phyloP scores from a whole-genome alignment of 495 filamentous ascomycete species.

The Penicillium waksmanii region DNA sequence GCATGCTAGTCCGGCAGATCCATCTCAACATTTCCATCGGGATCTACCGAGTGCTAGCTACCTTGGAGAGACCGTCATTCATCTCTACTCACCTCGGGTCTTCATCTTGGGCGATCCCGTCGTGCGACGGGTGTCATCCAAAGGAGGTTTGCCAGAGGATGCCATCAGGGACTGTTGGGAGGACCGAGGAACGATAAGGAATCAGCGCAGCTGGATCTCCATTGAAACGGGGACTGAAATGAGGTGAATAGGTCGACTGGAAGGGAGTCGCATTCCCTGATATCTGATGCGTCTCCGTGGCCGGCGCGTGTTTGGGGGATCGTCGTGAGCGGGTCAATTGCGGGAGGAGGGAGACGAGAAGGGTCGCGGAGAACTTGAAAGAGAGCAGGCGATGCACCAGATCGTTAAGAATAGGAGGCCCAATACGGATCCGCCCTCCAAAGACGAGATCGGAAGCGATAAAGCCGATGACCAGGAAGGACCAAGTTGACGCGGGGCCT shows the following conservation, averaged over 20 bases:
- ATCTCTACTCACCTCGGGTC: slow-evolving; percentile 56
- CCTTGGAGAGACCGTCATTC: background rate
- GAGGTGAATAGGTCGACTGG: slow-evolving; percentile 34
- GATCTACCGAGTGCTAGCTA: background rate
- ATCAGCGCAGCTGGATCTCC: slow-evolving; percentile 46
- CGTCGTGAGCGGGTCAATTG: slow-evolving; percentile 28
- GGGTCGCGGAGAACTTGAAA: slow-evolving; percentile 10
- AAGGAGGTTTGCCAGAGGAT: slow-evolving; percentile 45
- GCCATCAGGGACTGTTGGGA: slow-evolving; percentile 41
- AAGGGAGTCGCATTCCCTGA: slow-evolving; percentile 50
- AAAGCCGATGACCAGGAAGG: slow-evolving; percentile 24
- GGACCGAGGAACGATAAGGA: slow-evolving; percentile 36
- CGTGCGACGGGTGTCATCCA: slow-evolving; percentile 52
- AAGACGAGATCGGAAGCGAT: slow-evolving; percentile 23
- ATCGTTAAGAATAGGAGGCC: slow-evolving; percentile 19
- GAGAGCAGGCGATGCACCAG: slow-evolving; percentile 13
- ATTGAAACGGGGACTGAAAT: slow-evolving; percentile 44
- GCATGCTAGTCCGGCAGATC: slow-evolving; percentile 5
- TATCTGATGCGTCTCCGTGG: slow-evolving; percentile 19
- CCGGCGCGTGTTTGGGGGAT: slow-evolving; percentile 24
- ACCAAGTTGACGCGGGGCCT: slow-evolving; percentile 33
- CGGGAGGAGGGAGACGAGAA: slow-evolving; percentile 16
- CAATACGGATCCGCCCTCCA: slow-evolving; percentile 22
- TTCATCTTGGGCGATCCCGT: slow-evolving; percentile 64
- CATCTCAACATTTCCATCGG: background rate